Base-by-base conservation (phyloP, 345 rosid genomes). In the Combretum micranthum region DNA sequence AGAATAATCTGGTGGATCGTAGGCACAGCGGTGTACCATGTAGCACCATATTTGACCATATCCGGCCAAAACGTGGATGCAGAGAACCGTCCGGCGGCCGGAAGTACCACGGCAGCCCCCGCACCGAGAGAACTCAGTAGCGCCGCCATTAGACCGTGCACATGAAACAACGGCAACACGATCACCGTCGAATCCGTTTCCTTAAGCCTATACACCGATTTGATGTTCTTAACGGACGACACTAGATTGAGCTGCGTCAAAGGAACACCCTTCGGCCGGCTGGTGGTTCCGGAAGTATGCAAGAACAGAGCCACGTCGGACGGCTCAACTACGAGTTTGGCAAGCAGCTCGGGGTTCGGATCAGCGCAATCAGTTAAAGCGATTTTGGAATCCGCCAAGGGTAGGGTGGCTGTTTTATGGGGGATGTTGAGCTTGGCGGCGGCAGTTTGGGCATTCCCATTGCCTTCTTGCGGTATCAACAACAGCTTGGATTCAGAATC, bases 21-120 rank as follows among this genome's bases (percentile, higher is more conserved):
- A 2, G 97, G 97, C 52, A 90, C 95, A 0, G 93, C 90, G 2
- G 95, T 86, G 72, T 90, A 87, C 95, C 97, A 90, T n/a, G 97
- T 90, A 37, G 97, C 95, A 14, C 72, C 64, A 68, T 78, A 83
- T 53, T 66, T 48, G 32, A 22, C 44, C 97, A 90, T 84, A 67
- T 90, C 97, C 11, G 60, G 52, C 95, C 95, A 90, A 60, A 87
- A 90, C 3, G 95, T 76, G 0, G 97, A 79, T 3, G 88, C 95
- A 3, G 95, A 87, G 81, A 90, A 90, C 57, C 93, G 60, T 15
- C 95, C 97, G 12, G 87, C 80, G 4, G 87, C 80, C 0, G 97
- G 97, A 23, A 90, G 88, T 18, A 88, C 44, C 39, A 90, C 86
- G 14, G 97, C 82, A 12, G 86, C 90, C 17, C 95, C 97, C 7